Evolutionary conservation across 2,329 filamentous ascomycete genomes (phyloP).

Genomic region (Huntiella decipiens): DNA sequence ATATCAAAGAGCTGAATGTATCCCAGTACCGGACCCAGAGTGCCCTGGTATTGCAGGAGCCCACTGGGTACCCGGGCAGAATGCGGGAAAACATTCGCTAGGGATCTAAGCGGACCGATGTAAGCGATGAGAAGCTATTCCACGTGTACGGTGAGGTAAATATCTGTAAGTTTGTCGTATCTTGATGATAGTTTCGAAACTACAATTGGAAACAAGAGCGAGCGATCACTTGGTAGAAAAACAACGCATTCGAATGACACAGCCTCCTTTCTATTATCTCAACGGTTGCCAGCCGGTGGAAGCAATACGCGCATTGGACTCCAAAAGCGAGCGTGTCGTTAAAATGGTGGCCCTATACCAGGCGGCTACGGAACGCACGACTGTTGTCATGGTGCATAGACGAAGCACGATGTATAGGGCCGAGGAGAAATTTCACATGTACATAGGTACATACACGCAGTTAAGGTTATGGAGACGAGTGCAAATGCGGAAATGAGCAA

Average conservation of each 20-base stretch:
- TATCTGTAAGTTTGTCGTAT: conserved; percentile 74
- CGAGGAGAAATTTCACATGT: conserved; percentile 44
- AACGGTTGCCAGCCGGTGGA: conserved; percentile 72
- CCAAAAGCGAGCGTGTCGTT: conserved; percentile 59
- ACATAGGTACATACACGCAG: conserved; percentile 47
- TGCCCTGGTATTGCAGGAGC: conserved; percentile 83
- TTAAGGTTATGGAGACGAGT: conserved; percentile 66
- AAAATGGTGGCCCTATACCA: conserved; percentile 56
- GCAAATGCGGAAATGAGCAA: conserved; percentile 57
- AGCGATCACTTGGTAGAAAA: conserved; percentile 81
- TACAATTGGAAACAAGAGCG: conserved; percentile 69
- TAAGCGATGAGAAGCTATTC: conserved; percentile 53
- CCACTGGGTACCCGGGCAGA: conserved; percentile 82
- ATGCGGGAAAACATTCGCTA: conserved; percentile 82
- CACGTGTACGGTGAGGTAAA: conserved; percentile 77
- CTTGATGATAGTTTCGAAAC: conserved; percentile 75
- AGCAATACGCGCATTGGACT: conserved; percentile 60
- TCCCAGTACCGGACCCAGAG: conserved; percentile 71
- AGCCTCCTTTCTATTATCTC: conserved; percentile 76
- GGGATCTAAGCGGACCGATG: conserved; percentile 40
- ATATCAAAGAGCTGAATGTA: conserved; percentile 64
- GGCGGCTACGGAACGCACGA: conserved; percentile 68
- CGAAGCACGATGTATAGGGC: conserved; percentile 86
- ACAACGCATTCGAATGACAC: conserved; percentile 82
- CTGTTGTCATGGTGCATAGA: conserved; percentile 83